These are phyloP conservation scores for Euphorbia celastroides DNA, from an alignment of 441 rosid species.

Conservation along the genomic window DNA sequence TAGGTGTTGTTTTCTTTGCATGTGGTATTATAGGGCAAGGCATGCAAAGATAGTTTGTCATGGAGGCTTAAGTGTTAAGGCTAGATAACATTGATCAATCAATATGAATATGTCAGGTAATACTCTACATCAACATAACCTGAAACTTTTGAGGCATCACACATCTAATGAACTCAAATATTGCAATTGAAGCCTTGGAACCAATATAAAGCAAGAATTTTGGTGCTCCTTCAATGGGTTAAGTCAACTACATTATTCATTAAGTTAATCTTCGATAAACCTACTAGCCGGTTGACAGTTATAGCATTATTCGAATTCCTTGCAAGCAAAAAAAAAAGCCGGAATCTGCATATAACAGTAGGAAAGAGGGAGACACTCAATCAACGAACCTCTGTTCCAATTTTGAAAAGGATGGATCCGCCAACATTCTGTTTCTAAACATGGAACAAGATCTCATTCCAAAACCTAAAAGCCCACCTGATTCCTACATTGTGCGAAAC, in stretches of 20 bases:
- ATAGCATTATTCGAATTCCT: not conserved
- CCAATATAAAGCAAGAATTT: not conserved
- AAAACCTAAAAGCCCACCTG: slow-evolving; percentile 67
- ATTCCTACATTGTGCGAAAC: slow-evolving; percentile 36
- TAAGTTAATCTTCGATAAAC: not conserved
- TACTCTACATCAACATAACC: not conserved
- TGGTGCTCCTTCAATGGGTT: not conserved
- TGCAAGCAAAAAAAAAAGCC: not conserved
- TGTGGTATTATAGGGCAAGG: no score
- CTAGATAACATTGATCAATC: not conserved
- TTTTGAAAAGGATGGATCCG: slow-evolving; percentile 93
- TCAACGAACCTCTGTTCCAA: slow-evolving; percentile 75
- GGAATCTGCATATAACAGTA: not conserved
- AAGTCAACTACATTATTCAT: not conserved
- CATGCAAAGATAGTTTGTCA: slow-evolving; percentile 36
- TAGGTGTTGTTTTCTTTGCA: no score
- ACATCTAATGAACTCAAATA: not conserved
- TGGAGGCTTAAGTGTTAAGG: not conserved
- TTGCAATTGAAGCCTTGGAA: not conserved
- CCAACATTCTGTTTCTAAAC: slow-evolving; percentile 89
- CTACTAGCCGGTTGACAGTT: not conserved
- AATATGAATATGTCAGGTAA: not conserved
- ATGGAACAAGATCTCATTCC: slow-evolving; percentile 64
- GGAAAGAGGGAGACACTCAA: not conserved
- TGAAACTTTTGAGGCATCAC: not conserved